These are phyloP conservation scores for Fusarium staphyleae DNA, from an alignment of 2,329 filamentous ascomycete genomes.

Conservation along the genomic window DNA sequence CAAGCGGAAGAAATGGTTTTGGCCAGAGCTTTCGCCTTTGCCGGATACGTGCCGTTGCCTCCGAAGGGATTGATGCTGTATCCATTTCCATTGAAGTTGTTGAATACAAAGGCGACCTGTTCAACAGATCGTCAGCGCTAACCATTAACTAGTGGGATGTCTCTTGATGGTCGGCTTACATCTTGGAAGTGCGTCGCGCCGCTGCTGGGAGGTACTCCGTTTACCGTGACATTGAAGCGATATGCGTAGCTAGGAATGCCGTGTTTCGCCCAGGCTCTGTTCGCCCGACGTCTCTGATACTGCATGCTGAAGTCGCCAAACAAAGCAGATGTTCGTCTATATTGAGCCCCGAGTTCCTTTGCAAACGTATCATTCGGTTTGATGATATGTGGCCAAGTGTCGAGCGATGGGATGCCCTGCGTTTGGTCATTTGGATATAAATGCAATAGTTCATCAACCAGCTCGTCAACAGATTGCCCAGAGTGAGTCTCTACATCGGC, in stretches of 20 bases:
- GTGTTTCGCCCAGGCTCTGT: conserved; percentile 39
- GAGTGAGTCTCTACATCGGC: conserved; percentile 15
- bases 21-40: conserved; percentile 38
- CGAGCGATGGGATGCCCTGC: conserved; percentile 46
- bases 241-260: conserved; percentile 43
- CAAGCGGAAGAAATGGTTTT: conserved; percentile 43
- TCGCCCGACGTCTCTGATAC: conserved; percentile 40
- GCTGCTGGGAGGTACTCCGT: conserved; percentile 28
- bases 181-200: conserved; percentile 51
- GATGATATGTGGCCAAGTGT: conserved; percentile 44
- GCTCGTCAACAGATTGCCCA: conserved; percentile 33
- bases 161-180: neutral
- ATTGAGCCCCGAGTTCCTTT: conserved; percentile 39
- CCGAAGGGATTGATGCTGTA: conserved; percentile 45
- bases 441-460: conserved; percentile 36
- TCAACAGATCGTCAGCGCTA: neutral
- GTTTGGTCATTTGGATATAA: conserved; percentile 46
- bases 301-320: conserved; percentile 42
- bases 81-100: conserved; percentile 44
- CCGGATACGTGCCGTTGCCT: conserved; percentile 39
- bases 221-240: conserved; percentile 45
- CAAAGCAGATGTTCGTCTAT: conserved; percentile 41
- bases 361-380: conserved; percentile 38
- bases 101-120: conserved; percentile 53
- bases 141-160: too few relatives aligned